Conservation (phyloP, 768 basidiomycete species). For the Tulasnella sp. region DNA sequence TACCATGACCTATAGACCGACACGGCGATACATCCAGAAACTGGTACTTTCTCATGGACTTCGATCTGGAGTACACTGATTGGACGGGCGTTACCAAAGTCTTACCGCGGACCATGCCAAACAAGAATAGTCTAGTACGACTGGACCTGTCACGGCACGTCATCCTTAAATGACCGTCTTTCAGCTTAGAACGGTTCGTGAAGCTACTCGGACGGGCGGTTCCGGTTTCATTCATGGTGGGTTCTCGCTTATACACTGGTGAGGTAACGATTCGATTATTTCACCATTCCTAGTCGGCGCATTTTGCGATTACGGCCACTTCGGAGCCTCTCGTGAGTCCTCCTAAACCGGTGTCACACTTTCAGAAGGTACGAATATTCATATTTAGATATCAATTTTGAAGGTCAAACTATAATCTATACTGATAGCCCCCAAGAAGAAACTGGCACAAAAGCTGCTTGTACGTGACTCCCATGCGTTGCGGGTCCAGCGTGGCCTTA, state of each 20-base stretch:
- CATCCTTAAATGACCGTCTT: no score
- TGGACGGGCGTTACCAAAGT: neutral
- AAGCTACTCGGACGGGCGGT: neutral
- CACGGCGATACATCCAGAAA: neutral
- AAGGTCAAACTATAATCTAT: neutral
- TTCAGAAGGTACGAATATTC: neutral
- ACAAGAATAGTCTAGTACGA: neutral
- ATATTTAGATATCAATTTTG: neutral
- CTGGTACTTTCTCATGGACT: neutral
- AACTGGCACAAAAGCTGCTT: neutral
- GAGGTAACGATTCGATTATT: neutral
- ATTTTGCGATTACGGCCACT: neutral
- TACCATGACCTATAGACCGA: neutral
- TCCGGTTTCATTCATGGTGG: neutral
- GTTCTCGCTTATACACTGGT: neutral
- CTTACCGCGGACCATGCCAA: neutral
- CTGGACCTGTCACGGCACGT: no score
- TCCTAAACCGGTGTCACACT: neutral
- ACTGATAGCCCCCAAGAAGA: neutral
- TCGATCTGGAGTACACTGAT: neutral
- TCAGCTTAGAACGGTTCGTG: neutral
- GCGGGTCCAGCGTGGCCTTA: neutral
- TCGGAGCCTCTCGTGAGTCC: neutral
- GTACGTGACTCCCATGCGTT: neutral
- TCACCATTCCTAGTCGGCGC: neutral